phyloP scores from a whole-genome alignment of 441 rosid genomes.

The Bocquillonia castaneifolia region DNA sequence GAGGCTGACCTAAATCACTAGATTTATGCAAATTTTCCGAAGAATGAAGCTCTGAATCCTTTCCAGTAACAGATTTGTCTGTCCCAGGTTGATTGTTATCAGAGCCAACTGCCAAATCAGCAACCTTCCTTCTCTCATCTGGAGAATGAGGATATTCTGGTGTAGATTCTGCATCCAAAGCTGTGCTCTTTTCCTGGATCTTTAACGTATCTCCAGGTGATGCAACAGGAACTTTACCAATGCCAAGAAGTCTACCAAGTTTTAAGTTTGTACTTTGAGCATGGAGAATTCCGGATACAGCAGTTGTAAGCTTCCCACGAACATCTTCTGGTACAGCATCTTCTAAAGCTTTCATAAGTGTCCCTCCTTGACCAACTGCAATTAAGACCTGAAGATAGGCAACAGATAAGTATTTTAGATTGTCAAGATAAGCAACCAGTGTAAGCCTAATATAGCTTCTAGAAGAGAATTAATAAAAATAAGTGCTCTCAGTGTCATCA shows the following conservation, averaged over 20 bases:
- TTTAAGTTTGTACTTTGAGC: slow-evolving; percentile 52
- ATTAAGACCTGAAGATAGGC: slow-evolving; percentile 61
- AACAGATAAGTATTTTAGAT: slow-evolving; percentile 27
- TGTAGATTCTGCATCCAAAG: slow-evolving; percentile 30
- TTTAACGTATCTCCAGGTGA: slow-evolving; percentile 36
- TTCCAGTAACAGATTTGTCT: slow-evolving; percentile 33
- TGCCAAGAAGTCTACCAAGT: slow-evolving; percentile 40
- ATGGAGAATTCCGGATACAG: slow-evolving; percentile 61
- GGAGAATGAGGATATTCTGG: slow-evolving; percentile 37
- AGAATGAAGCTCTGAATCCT: slow-evolving; percentile 35
- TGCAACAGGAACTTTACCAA: slow-evolving; percentile 36
- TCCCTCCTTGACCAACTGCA: slow-evolving; percentile 88
- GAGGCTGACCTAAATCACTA: slow-evolving; percentile 36
- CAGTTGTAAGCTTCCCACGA: slow-evolving; percentile 67
- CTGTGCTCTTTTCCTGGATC: slow-evolving; percentile 35
- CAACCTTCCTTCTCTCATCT: slow-evolving; percentile 40
- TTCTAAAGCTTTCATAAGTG: slow-evolving; percentile 75
- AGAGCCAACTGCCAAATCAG: slow-evolving; percentile 37
- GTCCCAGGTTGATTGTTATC: slow-evolving; percentile 29
- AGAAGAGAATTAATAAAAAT: slow-evolving; percentile 3
- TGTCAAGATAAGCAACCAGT: slow-evolving; percentile 17
- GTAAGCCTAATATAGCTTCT: slow-evolving; percentile 1
- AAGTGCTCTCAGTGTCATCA: slow-evolving; percentile 1
- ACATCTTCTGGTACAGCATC: slow-evolving; percentile 95
- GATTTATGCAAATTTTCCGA: slow-evolving; percentile 37